Evolutionary conservation across 2,329 filamentous ascomycete species (phyloP).

Genomic region (Ceratocystis albifundus): DNA sequence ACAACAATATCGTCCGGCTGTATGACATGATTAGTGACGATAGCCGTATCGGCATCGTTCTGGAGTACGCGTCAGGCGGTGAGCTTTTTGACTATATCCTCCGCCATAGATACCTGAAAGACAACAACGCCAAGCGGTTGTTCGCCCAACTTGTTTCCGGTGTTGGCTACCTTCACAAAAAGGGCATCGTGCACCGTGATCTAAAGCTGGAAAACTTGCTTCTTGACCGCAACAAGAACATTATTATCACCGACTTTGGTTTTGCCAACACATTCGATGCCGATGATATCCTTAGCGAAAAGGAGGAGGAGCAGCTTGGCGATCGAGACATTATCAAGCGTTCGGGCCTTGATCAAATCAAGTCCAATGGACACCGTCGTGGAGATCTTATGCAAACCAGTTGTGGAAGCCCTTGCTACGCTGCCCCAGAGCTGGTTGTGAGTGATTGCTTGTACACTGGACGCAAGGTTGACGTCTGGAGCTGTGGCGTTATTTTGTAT

Average conservation of each 20-base stretch:
- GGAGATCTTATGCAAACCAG: conserved; percentile 98
- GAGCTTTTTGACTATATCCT: conserved; percentile 98
- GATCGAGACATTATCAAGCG: conserved; percentile 84
- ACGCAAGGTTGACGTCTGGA: conserved; percentile 97
- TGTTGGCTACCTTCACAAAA: conserved; percentile 95
- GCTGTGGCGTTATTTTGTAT: conserved; percentile 96
- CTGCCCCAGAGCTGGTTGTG: conserved; percentile 90
- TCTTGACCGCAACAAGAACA: conserved; percentile 91
- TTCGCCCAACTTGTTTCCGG: conserved; percentile 95
- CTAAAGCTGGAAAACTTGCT: conserved; percentile 92
- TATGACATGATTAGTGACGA: conserved; percentile 99
- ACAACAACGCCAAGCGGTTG: conserved; percentile 75
- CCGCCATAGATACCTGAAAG: conserved; percentile 91
- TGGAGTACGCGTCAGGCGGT: conserved; percentile 94
- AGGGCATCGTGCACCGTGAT: conserved; percentile 95
- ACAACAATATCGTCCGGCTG: conserved; percentile 91
- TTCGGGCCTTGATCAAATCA: conserved; percentile 69
- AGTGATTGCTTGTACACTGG: conserved; percentile 96
- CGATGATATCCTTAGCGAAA: conserved; percentile 72
- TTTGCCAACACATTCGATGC: conserved; percentile 97
- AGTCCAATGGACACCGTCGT: conserved; percentile 62
- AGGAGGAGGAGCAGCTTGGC: conserved; percentile 75
- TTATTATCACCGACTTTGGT: conserved; percentile 98
- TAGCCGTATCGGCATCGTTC: conserved; percentile 90
- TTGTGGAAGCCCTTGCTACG: conserved; percentile 95